Evolutionary conservation across 495 filamentous ascomycete species (phyloP).

Genomic region (Xylaria bambusicola): DNA sequence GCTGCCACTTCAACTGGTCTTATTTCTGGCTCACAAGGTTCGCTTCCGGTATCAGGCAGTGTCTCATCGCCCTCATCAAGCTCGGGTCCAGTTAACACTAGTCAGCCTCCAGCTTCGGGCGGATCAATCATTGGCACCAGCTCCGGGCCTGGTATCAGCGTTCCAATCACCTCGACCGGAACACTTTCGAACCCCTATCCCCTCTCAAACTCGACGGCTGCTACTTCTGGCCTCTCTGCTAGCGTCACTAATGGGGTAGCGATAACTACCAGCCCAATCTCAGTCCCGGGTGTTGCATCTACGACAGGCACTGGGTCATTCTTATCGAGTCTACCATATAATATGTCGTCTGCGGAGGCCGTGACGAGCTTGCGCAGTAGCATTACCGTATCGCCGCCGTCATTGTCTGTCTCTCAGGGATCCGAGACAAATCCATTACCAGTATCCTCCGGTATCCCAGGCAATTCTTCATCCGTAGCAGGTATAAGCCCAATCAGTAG

Average conservation of each 20-base stretch:
- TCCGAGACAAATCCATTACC: not conserved
- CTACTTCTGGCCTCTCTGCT: not conserved
- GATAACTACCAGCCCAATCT: not conserved
- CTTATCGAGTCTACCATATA: not conserved
- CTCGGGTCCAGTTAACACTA: not conserved
- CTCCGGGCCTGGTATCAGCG: not conserved
- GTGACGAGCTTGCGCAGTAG: conserved; percentile 3
- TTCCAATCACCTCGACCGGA: not conserved
- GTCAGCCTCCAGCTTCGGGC: not conserved
- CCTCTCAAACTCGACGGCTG: not conserved
- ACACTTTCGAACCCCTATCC: not conserved
- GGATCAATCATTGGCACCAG: not conserved
- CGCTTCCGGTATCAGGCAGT: not conserved
- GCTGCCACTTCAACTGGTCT: not conserved
- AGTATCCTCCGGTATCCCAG: not conserved
- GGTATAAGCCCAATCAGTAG: not conserved
- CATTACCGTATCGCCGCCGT: not conserved
- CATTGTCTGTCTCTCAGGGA: not conserved
- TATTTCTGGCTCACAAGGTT: not conserved
- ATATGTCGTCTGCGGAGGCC: not conserved
- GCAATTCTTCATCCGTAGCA: not conserved
- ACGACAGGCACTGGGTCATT: not conserved
- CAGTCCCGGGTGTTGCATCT: not conserved
- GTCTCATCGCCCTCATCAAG: not conserved
- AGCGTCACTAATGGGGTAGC: not conserved